A percentile compares a stretch with the other conserved stretches of the same genome.
Evolutionary conservation across 2,329 filamentous ascomycete species (phyloP).

Genomic region (Botrytis byssoidea): DNA sequence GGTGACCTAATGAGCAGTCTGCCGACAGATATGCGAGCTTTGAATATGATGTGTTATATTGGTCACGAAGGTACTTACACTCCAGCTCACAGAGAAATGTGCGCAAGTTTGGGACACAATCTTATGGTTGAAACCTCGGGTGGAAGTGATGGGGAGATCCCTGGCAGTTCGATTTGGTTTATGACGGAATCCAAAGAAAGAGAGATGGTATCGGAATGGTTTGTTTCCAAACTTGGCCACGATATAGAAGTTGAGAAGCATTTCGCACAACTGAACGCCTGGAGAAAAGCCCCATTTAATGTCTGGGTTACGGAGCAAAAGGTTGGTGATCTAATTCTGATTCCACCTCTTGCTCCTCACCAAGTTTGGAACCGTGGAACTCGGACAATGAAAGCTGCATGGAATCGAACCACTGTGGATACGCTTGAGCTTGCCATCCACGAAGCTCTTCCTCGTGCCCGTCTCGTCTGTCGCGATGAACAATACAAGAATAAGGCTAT

Average conservation of each 20-base stretch:
- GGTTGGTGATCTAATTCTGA: conserved; percentile 86
- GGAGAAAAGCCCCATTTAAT: conserved; percentile 91
- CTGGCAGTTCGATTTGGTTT: conserved; percentile 94
- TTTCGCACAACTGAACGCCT: conserved; percentile 92
- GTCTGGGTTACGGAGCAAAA: conserved; percentile 91
- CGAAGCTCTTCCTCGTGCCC: conserved; percentile 84
- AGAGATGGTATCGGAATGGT: conserved; percentile 88
- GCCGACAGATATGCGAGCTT: conserved; percentile 80
- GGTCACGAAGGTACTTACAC: conserved; percentile 98
- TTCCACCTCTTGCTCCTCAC: conserved; percentile 89
- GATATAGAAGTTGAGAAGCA: conserved; percentile 97
- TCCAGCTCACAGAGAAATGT: conserved; percentile 95
- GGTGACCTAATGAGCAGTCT: conserved; percentile 96
- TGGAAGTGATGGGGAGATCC: conserved; percentile 68
- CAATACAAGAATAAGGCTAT: conserved; percentile 99
- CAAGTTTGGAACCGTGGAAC: conserved; percentile 99
- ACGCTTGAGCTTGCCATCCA: conserved; percentile 82
- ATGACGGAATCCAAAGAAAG: conserved; percentile 97
- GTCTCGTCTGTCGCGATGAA: conserved; percentile 92
- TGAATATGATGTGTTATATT: conserved; percentile 98
- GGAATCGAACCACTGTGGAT: conserved; percentile 93
- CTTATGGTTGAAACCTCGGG: conserved; percentile 95
- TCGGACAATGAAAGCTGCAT: conserved; percentile 93
- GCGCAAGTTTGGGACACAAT: conserved; percentile 90
- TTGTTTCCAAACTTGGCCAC: conserved; percentile 86